These are phyloP conservation scores for Aspergillus ibericus DNA, from an alignment of 2,329 filamentous ascomycete species.

Conservation along the genomic window DNA sequence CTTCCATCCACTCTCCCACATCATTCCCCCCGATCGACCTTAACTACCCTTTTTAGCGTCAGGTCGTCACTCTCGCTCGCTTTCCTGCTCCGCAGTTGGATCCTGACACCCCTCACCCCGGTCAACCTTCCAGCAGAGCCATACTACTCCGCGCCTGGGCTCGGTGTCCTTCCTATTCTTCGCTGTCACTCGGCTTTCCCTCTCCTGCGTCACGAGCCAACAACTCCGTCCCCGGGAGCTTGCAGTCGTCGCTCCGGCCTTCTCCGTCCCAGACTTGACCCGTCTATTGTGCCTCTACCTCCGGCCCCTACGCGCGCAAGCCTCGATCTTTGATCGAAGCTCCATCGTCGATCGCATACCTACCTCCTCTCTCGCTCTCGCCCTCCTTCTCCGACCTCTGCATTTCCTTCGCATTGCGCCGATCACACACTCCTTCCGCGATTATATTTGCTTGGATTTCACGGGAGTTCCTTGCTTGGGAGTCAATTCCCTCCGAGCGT, in stretches of 20 bases:
- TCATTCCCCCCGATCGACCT: constrained; percentile 26
- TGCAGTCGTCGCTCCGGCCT: constrained; percentile 23
- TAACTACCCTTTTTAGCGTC: constrained; percentile 27
- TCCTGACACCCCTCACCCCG: constrained; percentile 25
- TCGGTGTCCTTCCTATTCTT: constrained; percentile 8
- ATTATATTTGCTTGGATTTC: constrained; percentile 3
- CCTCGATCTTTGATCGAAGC: constrained; percentile 21
- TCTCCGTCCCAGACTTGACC: constrained; percentile 17
- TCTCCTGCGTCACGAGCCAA: constrained; percentile 22
- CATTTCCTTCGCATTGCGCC: constrained; percentile 11
- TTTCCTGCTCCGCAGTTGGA: constrained; percentile 26
- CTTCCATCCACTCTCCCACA: constrained; percentile 25
- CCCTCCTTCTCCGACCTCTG: not conserved
- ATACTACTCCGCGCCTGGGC: constrained; percentile 9
- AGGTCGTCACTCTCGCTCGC: constrained; percentile 25
- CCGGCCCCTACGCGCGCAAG: constrained; percentile 14
- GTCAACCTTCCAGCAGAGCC: constrained; percentile 11
- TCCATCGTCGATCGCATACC: constrained; percentile 13
- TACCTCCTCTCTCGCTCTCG: constrained; percentile 12
- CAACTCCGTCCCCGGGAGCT: constrained; percentile 20
- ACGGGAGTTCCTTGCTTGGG: constrained; percentile 3
- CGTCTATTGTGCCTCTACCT: constrained; percentile 11
- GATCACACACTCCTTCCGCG: not conserved
- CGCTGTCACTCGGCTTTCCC: constrained; percentile 17
- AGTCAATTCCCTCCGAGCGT: constrained; percentile 6